Base-by-base conservation (phyloP, 345 rosid genomes). In the Pelargonium nanum region DNA sequence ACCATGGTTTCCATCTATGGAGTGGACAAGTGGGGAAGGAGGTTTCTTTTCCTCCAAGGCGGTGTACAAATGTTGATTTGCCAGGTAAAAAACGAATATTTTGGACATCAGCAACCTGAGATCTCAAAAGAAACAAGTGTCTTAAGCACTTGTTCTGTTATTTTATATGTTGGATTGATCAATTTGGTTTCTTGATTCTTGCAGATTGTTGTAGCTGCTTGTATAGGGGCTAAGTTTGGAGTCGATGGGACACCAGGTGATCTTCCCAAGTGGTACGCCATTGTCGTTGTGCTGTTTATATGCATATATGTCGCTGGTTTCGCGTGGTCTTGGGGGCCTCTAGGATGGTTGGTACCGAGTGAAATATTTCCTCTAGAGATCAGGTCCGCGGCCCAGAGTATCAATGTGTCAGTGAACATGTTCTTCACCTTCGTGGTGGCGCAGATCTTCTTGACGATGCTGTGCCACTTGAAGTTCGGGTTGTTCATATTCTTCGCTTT, bases 251-350 rank as follows among this genome's bases (percentile, higher is more conserved):
- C 53, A 24, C 85, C 98, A 0, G 95, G 87, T 0, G 73, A 65
- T 0, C 40, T 91, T 65, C 96, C 98, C 0, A 81, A 80, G 63
- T 88, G 98, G 96, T 91, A 91, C 56, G 95, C 90, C 0, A 57
- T 81, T 0, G 82, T 85, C 1, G 98, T 91, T 61, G 98, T 91
- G 56, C 74, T 88, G 12, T 88, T 91, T 83, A 88, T 88, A 24
- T 91, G 96, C 73, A 70, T 82, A 26, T 86, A 88, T 58, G 92
- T 88, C 0, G 70, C 95, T 0, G 98, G 92, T 4, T 91, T 91
- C 44, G 95, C 96, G 3, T 88, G 96, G 95, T 91, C 98, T 0
- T 91, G 96, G 98, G 96, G 96, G 2, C 98, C 98, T 9, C 86
- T 91, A 0, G 96, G 95, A 1, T 91, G 98, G 98, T 51, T 91